Conservation (phyloP, 345 rosid genomes). For the Syzygium grande region DNA sequence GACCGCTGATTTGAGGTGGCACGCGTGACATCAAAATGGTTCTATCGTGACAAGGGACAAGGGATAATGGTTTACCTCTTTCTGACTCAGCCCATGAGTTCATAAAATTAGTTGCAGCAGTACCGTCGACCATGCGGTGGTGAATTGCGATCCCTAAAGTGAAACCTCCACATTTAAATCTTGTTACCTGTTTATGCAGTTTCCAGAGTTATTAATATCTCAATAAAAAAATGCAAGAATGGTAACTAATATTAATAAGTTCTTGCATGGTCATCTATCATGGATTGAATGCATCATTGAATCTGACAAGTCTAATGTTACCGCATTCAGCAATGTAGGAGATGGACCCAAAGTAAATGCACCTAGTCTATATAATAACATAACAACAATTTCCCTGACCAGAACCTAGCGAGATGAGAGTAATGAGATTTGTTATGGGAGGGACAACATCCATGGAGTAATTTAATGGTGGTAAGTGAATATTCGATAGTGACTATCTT, state of each 20-base stretch:
- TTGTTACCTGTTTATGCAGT: conserved; percentile 22
- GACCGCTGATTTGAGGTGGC: not conserved
- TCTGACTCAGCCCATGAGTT: conserved; percentile 33
- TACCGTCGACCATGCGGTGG: conserved; percentile 50
- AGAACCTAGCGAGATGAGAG: too few relatives aligned
- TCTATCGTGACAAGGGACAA: not conserved
- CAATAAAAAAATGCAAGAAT: conserved; percentile 16
- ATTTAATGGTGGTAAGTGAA: too few relatives aligned
- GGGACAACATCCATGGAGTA: too few relatives aligned
- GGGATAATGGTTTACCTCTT: not conserved
- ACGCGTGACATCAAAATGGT: not conserved
- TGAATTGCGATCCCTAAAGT: conserved; percentile 45
- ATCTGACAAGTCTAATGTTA: too few relatives aligned
- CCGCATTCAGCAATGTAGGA: too few relatives aligned
- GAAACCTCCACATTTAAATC: conserved; percentile 48
- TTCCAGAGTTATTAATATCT: not conserved
- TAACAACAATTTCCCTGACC: too few relatives aligned
- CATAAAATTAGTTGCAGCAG: conserved; percentile 40
- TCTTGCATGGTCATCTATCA: not conserved
- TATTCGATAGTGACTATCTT: too few relatives aligned
- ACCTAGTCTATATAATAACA: too few relatives aligned
- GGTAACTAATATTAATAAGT: not conserved
- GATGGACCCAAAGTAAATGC: too few relatives aligned
- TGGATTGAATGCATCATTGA: too few relatives aligned
- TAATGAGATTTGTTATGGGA: too few relatives aligned